phyloP scores from a whole-genome alignment of 148 eudicot species.

The Silene conica region DNA sequence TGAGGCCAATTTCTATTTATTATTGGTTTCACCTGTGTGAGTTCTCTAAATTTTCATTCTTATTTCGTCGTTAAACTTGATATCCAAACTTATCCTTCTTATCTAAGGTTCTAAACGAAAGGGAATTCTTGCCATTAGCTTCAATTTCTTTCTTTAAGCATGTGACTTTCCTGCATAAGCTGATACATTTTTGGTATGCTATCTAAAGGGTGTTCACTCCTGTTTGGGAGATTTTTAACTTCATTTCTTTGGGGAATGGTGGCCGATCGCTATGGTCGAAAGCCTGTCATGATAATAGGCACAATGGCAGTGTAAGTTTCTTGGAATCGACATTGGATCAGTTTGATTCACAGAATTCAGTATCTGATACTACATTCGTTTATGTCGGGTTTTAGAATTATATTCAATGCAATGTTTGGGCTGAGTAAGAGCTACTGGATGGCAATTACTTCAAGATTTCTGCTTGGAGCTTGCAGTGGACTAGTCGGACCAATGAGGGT shows the following conservation, averaged over 20 bases:
- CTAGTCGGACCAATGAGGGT: too few species aligned
- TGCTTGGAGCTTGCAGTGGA: too few species aligned
- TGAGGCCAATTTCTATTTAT: too few species aligned
- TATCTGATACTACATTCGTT: neutral
- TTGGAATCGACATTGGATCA: neutral
- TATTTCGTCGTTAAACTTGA: too few species aligned
- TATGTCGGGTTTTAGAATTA: conserved; percentile 28
- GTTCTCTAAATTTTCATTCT: too few species aligned
- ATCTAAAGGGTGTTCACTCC: conserved; percentile 58
- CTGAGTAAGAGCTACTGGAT: conserved; percentile 56
- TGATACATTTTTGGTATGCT: conserved; percentile 9
- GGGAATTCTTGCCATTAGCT: too few species aligned
- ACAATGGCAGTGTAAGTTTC: conserved; percentile 39
- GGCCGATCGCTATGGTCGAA: conserved; percentile 64
- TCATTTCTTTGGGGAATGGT: conserved; percentile 53
- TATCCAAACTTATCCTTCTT: too few species aligned
- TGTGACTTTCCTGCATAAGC: too few species aligned
- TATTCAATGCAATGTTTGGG: conserved; percentile 57
- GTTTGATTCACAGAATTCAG: neutral
- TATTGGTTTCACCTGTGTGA: too few species aligned
- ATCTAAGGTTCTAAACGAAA: too few species aligned
- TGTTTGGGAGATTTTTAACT: conserved; percentile 67
- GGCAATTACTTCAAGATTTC: conserved; percentile 52
- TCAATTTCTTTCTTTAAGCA: too few species aligned
- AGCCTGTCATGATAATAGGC: conserved; percentile 53